A percentile compares a stretch with the other conserved stretches of the same genome.
Conservation (phyloP, 2,329 filamentous ascomycete species). For the Fusarium longipes region DNA sequence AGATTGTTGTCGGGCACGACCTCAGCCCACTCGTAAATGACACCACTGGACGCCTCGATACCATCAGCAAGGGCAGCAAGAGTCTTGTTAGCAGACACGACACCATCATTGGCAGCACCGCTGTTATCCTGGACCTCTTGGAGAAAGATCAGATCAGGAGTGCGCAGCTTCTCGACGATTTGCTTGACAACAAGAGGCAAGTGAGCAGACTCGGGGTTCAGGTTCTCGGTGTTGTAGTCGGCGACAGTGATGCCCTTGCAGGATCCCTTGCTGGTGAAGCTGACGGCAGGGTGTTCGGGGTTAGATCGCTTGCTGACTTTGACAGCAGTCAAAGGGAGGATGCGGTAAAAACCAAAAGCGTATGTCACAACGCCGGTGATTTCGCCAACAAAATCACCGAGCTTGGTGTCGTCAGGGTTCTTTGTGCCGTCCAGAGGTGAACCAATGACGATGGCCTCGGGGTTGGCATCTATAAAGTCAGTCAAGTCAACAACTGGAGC, state of each 20-base stretch:
- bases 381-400: slow-evolving; percentile 73
- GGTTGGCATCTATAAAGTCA: slow-evolving; percentile 67
- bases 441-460: slow-evolving; percentile 74
- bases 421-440: slow-evolving; percentile 71
- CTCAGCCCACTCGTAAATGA: slow-evolving; percentile 69
- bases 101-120: slow-evolving; percentile 69
- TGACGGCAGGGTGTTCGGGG: slow-evolving; percentile 60
- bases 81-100: slow-evolving; percentile 67
- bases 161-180: slow-evolving; percentile 71
- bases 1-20: slow-evolving; percentile 68
- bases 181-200: slow-evolving; percentile 70
- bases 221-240: slow-evolving; percentile 78
- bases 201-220: slow-evolving; percentile 66
- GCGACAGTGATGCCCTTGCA: slow-evolving; percentile 73
- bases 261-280: slow-evolving; percentile 63
- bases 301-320: slow-evolving; percentile 60
- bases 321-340: slow-evolving; percentile 71
- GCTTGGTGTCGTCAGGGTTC: slow-evolving; percentile 68
- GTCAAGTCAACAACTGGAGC: neutral
- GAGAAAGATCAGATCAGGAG: slow-evolving; percentile 73
- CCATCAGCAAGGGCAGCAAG: slow-evolving; percentile 65
- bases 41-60: slow-evolving; percentile 61
- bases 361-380: slow-evolving; percentile 76
- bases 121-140: slow-evolving; percentile 78
- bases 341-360: slow-evolving; percentile 74